These are phyloP conservation scores for Calonectria fujianensis DNA, from an alignment of 2,329 filamentous ascomycete genomes.

Conservation along the genomic window DNA sequence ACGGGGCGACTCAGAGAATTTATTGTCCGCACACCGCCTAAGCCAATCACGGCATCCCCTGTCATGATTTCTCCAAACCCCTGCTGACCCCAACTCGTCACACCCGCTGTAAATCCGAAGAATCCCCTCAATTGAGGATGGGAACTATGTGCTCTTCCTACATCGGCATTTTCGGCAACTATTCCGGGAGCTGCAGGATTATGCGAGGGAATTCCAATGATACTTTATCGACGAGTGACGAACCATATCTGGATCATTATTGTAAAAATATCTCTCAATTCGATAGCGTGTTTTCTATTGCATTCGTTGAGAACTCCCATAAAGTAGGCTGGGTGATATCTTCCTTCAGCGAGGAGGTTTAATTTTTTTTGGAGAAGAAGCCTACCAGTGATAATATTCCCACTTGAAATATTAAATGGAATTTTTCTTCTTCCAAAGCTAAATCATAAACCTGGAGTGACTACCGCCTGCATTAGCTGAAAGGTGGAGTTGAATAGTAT, in stretches of 20 bases:
- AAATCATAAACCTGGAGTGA: background rate
- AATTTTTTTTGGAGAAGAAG: background rate
- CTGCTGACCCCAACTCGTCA: background rate
- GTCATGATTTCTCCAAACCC: slow-evolving; percentile 1
- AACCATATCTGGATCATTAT: background rate
- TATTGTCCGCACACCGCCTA: slow-evolving; percentile 7
- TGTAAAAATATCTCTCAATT: background rate
- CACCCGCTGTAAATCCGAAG: slow-evolving; percentile 5
- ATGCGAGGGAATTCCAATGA: too few species aligned
- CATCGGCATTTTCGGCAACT: background rate
- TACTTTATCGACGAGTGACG: background rate
- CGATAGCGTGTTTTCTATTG: too few species aligned
- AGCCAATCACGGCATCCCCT: background rate
- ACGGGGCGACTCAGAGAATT: background rate
- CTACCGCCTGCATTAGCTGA: rapidly evolving
- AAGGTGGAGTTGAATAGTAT: background rate
- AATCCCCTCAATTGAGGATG: background rate
- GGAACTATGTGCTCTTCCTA: too few species aligned
- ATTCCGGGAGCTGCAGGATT: background rate
- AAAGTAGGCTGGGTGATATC: background rate
- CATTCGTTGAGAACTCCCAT: background rate
- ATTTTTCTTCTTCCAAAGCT: background rate
- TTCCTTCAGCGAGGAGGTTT: background rate
- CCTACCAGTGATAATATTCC: background rate
- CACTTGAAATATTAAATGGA: background rate